phyloP scores from a whole-genome alignment of 1,284 basidiomycete genomes.

The Trametes sp. region DNA sequence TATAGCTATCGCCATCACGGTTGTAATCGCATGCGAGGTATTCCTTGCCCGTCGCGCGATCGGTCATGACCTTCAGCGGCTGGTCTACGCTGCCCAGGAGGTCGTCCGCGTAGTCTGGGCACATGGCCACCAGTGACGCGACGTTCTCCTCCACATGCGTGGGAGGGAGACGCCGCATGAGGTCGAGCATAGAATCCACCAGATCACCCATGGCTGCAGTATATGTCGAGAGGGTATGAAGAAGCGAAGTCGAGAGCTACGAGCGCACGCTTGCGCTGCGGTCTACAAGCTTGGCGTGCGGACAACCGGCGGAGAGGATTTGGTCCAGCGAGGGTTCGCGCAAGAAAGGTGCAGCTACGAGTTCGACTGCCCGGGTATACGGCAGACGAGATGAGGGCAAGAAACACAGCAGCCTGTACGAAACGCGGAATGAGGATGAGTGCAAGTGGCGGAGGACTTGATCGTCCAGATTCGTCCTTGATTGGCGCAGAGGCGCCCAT shows the following conservation, averaged over 20 bases:
- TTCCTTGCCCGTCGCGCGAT: conserved; percentile 83
- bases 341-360: not conserved
- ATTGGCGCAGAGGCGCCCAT: conserved; percentile 14
- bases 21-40: conserved; percentile 99
- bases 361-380: not conserved
- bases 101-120: conserved; percentile 96
- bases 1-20: conserved; percentile 93
- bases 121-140: conserved; percentile 80
- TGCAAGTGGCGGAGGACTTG: conserved; percentile 11
- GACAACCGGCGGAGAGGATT: not conserved
- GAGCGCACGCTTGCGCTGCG: not conserved
- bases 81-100: conserved; percentile 95
- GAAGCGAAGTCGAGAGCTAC: no score
- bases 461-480: conserved; percentile 10
- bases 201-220: conserved; percentile 67
- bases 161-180: conserved; percentile 95
- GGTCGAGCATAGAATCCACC: conserved; percentile 92
- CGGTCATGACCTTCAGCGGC: conserved; percentile 85
- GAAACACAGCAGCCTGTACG: not conserved
- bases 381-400: not conserved
- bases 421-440: not conserved
- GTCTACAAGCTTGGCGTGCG: not conserved
- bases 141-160: conserved; percentile 92
- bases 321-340: not conserved
- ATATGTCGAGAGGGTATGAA: not conserved